These are phyloP conservation scores for Aureobasidium zeae DNA, from an alignment of 2,329 filamentous ascomycete species.

Conservation along the genomic window DNA sequence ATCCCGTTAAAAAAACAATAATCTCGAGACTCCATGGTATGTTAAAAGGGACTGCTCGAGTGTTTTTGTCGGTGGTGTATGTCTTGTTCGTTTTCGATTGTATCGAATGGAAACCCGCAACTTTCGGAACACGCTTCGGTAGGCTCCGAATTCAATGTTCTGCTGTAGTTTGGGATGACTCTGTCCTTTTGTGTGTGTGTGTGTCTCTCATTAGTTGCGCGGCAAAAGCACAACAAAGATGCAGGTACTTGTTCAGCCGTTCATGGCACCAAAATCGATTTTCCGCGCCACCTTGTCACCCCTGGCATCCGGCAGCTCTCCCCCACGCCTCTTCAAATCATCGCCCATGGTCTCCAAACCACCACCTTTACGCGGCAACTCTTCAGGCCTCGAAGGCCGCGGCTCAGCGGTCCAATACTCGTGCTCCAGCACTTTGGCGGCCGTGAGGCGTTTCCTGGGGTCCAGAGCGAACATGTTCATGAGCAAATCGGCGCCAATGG, in stretches of 20 bases:
- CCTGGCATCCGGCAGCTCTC: slow-evolving; percentile 56
- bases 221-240: too few relatives aligned
- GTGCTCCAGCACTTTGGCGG: slow-evolving; percentile 68
- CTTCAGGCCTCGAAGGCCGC: slow-evolving; percentile 68
- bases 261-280: slow-evolving; percentile 59
- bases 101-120: too few relatives aligned
- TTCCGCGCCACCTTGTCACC: slow-evolving; percentile 72
- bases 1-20: too few relatives aligned
- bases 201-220: too few relatives aligned
- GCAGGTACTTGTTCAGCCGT: slow-evolving; percentile 25
- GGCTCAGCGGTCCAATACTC: slow-evolving; percentile 80
- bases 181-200: too few relatives aligned
- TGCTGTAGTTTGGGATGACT: too few relatives aligned
- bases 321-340: slow-evolving; percentile 69
- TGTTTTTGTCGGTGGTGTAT: too few relatives aligned
- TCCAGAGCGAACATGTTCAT: slow-evolving; percentile 79
- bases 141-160: too few relatives aligned
- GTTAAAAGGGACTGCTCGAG: too few relatives aligned
- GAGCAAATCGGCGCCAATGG: slow-evolving; percentile 76
- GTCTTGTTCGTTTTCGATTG: too few relatives aligned
- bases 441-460: slow-evolving; percentile 73
- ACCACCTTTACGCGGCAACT: slow-evolving; percentile 68
- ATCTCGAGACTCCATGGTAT: too few relatives aligned
- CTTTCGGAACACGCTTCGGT: too few relatives aligned
- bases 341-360: slow-evolving; percentile 68